Conservation (phyloP, 768 basidiomycete genomes). For the Boletus edulis region DNA sequence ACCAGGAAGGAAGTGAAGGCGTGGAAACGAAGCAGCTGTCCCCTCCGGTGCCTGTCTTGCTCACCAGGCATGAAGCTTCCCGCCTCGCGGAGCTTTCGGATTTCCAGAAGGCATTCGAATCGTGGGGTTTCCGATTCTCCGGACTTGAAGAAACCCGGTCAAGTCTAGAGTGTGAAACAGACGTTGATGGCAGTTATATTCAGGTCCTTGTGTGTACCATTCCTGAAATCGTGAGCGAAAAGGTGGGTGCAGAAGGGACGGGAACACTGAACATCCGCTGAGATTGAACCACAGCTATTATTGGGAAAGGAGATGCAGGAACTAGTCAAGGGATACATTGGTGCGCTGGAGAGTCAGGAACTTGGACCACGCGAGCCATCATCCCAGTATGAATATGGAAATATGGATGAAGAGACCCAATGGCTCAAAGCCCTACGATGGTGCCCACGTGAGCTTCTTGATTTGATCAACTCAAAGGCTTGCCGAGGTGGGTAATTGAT, state of each 20-base stretch:
- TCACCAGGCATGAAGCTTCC: constrained; percentile 63
- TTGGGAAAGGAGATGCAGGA: constrained; percentile 70
- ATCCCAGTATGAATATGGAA: constrained; percentile 9
- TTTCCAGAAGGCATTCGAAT: constrained; percentile 47
- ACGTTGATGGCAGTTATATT: constrained; percentile 41
- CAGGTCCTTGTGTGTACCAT: constrained; percentile 64
- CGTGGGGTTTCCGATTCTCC: constrained; percentile 70
- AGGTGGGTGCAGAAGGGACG: constrained; percentile 37
- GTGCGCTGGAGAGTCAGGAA: constrained; percentile 53
- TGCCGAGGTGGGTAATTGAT: constrained; percentile 69
- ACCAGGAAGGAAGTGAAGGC: constrained; percentile 35
- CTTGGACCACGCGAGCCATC: constrained; percentile 17
- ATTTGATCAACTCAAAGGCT: constrained; percentile 91
- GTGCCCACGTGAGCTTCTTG: constrained; percentile 81
- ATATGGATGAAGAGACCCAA: constrained; percentile 20
- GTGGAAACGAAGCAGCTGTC: constrained; percentile 43
- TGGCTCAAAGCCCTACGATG: constrained; percentile 77
- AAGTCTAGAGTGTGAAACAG: constrained; percentile 16
- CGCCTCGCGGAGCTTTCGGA: constrained; percentile 42
- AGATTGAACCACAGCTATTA: constrained; percentile 46
- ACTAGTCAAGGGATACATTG: constrained; percentile 71
- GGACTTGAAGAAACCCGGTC: constrained; percentile 30
- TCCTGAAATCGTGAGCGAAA: constrained; percentile 70
- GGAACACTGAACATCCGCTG: neutral
- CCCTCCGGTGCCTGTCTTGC: constrained; percentile 58